Conservation (phyloP, 768 basidiomycete species). For the Mycena latifolia region DNA sequence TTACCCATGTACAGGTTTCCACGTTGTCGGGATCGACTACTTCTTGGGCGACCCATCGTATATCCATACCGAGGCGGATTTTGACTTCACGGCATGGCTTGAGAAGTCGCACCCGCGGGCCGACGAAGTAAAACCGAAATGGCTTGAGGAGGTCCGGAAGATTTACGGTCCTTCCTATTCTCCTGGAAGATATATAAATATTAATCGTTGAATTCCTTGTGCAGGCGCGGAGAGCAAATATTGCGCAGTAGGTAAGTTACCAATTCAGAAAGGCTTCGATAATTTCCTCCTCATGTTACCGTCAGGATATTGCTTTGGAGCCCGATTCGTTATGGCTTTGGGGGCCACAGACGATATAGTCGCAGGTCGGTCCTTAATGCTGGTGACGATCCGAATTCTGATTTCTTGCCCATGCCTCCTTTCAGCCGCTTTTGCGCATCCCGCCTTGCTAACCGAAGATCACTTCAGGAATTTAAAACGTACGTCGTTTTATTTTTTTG, state of each 20-base stretch:
- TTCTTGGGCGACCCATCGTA: conserved; percentile 70
- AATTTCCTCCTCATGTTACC: not conserved
- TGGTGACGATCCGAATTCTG: no score
- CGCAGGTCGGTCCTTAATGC: conserved; percentile 53
- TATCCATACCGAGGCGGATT: conserved; percentile 51
- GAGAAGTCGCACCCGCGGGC: conserved; percentile 50
- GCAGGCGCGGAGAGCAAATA: conserved; percentile 24
- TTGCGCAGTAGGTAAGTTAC: conserved; percentile 25
- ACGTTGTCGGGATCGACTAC: conserved; percentile 72
- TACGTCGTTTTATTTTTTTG: no score
- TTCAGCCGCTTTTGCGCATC: conserved; percentile 70
- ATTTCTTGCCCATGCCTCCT: no score
- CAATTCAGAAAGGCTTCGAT: fast-evolving
- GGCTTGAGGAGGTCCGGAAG: conserved; percentile 64
- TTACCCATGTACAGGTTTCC: conserved; percentile 59
- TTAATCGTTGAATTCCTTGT: no score
- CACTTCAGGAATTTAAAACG: conserved; percentile 63
- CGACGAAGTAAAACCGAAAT: conserved; percentile 55
- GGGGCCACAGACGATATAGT: conserved; percentile 59
- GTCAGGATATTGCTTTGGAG: conserved; percentile 72
- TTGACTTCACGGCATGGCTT: conserved; percentile 59
- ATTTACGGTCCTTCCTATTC: conserved; percentile 54
- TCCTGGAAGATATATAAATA: not conserved
- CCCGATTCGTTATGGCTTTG: conserved; percentile 61
- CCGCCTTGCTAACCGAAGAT: conserved; percentile 60